Evolutionary conservation across 2,329 filamentous ascomycete species (phyloP).

Genomic region (Didymella segeticola): DNA sequence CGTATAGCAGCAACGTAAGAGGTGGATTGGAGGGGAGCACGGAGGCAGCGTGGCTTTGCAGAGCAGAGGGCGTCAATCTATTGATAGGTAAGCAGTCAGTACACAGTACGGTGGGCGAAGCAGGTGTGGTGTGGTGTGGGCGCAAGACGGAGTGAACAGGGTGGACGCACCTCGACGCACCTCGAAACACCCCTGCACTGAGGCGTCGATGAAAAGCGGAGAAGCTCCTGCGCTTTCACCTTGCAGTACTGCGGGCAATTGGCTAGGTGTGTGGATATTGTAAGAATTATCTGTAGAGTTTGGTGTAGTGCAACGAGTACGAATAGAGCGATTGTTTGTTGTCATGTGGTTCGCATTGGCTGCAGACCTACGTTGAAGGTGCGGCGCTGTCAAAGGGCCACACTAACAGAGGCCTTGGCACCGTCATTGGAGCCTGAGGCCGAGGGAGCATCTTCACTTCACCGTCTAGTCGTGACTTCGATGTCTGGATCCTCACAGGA

Average conservation of each 20-base stretch:
- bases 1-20: slow-evolving; percentile 20
- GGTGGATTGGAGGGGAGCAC: slow-evolving; percentile 21
- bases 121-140: slow-evolving; percentile 6
- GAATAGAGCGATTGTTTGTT: slow-evolving; percentile 32
- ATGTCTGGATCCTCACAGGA: background rate
- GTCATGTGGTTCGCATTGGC: slow-evolving; percentile 25
- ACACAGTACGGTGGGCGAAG: background rate
- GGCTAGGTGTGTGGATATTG: slow-evolving; percentile 1
- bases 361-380: slow-evolving; percentile 4
- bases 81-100: background rate
- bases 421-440: slow-evolving; percentile 6
- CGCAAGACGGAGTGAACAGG: no score
- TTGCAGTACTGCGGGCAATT: slow-evolving; percentile 14
- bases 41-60: background rate
- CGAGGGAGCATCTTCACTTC: background rate
- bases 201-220: slow-evolving; percentile 39
- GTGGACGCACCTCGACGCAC: slow-evolving; percentile 26
- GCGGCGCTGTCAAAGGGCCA: slow-evolving; percentile 13
- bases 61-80: background rate
- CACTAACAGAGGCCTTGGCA: slow-evolving; percentile 1
- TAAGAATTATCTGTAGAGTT: slow-evolving; percentile 5
- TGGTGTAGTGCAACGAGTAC: slow-evolving; percentile 12
- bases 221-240: slow-evolving; percentile 22
- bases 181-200: slow-evolving; percentile 31
- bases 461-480: background rate